These are phyloP conservation scores for Helianthus tuberosus DNA, from an alignment of 129 eudicot genomes.

Conservation along the genomic window DNA sequence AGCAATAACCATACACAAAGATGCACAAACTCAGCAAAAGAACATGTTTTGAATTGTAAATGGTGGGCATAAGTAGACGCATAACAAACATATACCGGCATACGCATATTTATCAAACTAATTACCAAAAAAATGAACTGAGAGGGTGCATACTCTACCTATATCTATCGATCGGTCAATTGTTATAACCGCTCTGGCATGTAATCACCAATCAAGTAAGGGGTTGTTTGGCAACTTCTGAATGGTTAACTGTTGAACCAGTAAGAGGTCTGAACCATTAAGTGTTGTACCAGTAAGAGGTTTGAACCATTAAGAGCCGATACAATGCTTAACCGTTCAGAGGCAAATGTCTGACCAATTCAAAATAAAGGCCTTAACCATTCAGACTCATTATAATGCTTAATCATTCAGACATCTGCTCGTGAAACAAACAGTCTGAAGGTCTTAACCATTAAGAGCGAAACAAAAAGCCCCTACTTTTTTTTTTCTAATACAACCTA, in stretches of 20 bases:
- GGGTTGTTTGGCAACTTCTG: too few relatives aligned
- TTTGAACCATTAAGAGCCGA: too few relatives aligned
- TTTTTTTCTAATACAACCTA: not conserved
- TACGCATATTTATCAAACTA: conserved; percentile 11
- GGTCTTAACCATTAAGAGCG: too few relatives aligned
- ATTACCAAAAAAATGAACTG: not conserved
- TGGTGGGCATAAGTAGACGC: not conserved
- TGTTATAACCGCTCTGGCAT: not conserved
- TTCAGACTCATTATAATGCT: too few relatives aligned
- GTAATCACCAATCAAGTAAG: not conserved
- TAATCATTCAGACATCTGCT: too few relatives aligned
- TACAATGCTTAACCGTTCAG: too few relatives aligned
- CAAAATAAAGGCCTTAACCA: too few relatives aligned
- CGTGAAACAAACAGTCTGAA: too few relatives aligned
- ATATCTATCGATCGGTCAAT: not conserved
- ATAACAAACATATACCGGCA: not conserved
- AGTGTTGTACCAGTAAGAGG: too few relatives aligned
- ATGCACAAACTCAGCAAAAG: conserved; percentile 3
- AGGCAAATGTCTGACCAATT: too few relatives aligned
- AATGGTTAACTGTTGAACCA: too few relatives aligned
- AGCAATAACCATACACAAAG: not conserved
- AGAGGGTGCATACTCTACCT: not conserved
- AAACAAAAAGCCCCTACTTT: not conserved
- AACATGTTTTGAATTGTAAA: not conserved
- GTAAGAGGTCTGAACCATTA: too few relatives aligned